phyloP scores from a whole-genome alignment of 1,284 basidiomycete genomes.

The Ustilago sp. region DNA sequence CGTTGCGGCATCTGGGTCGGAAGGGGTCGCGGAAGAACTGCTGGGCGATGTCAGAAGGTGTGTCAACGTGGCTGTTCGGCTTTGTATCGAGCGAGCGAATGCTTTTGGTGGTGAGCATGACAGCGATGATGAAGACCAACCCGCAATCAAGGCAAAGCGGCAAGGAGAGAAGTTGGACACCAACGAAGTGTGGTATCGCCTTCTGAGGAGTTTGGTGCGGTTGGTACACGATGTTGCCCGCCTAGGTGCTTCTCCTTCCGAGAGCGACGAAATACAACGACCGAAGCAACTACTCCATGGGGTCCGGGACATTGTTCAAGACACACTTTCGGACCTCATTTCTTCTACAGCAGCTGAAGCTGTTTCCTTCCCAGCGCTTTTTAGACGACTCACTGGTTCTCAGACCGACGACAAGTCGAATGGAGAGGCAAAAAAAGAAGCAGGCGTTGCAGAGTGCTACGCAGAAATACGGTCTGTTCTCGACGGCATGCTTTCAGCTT shows the following conservation, averaged over 20 bases:
- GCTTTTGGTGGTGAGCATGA: constrained; percentile 36
- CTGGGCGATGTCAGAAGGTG: constrained; percentile 32
- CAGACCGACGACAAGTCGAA: constrained; percentile 72
- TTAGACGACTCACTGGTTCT: constrained; percentile 80
- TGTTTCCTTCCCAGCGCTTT: constrained; percentile 88
- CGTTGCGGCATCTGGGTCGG: constrained; percentile 3
- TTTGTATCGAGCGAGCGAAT: constrained; percentile 46
- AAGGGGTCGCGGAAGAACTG: constrained; percentile 19
- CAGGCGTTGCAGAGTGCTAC: constrained; percentile 73
- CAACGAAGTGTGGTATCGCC: constrained; percentile 90
- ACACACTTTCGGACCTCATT: constrained; percentile 85
- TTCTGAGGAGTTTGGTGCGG: constrained; percentile 83
- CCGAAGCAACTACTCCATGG: constrained; percentile 29
- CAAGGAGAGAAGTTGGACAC: constrained; percentile 70
- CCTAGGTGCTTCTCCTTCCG: constrained; percentile 1
- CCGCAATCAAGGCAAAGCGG: background rate
- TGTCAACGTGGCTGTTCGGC: constrained; percentile 51
- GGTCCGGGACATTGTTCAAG: constrained; percentile 78
- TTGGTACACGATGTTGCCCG: constrained; percentile 75
- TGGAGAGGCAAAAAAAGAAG: constrained; percentile 32
- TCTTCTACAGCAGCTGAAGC: constrained; percentile 83
- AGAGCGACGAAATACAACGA: background rate
- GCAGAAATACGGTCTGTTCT: constrained; percentile 91
- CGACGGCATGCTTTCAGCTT: constrained; percentile 92
- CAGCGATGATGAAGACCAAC: constrained; percentile 39